Evolutionary conservation across 257 asterid species (phyloP).

Genomic region (Rubia yunnanensis): DNA sequence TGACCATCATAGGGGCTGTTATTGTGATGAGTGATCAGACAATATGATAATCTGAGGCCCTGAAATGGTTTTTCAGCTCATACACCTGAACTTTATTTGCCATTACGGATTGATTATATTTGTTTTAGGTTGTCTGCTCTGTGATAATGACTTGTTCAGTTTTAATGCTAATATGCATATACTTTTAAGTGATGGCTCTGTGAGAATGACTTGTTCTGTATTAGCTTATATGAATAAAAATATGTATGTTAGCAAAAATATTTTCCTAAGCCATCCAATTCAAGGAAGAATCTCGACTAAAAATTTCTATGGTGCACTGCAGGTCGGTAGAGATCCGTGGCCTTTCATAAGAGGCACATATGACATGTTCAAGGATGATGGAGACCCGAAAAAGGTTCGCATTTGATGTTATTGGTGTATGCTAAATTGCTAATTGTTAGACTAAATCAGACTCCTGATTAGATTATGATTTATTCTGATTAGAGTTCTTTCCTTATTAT

Average conservation of each 20-base stretch:
- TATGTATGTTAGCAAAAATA: background rate
- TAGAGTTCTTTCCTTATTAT: no score
- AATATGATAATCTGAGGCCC: constrained; percentile 14
- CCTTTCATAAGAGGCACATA: constrained; percentile 74
- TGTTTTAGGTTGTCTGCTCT: no score
- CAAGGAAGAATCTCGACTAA: background rate
- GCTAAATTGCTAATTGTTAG: no score
- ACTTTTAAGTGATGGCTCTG: no score
- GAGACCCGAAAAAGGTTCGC: constrained; percentile 79
- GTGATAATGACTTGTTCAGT: no score
- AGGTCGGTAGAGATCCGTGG: constrained; percentile 83
- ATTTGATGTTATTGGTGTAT: background rate
- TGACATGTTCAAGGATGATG: constrained; percentile 68
- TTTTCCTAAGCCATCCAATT: background rate
- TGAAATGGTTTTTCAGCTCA: no score
- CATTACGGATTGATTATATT: background rate
- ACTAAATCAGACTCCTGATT: no score
- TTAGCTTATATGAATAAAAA: background rate
- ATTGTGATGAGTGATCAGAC: constrained; percentile 9
- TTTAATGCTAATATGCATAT: no score
- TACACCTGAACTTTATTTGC: background rate
- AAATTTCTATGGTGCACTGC: background rate
- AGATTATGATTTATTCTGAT: no score
- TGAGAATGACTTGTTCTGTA: no score
- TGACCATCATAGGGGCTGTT: constrained; percentile 10